Evolutionary conservation across 73 alveolate genomes (phyloP).

Genomic region (Blepharisma japonicum): DNA sequence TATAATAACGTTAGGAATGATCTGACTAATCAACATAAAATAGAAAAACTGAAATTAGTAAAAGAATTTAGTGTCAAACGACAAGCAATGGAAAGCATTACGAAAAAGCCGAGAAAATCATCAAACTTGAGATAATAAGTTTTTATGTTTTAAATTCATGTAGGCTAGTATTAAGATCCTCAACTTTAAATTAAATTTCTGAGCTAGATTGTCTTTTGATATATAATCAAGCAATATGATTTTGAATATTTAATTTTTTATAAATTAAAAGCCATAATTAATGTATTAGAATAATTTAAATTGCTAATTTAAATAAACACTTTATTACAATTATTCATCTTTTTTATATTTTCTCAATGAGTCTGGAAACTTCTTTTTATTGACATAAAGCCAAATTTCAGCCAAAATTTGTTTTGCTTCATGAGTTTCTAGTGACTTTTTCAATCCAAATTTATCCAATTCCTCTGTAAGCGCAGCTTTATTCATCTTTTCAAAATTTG

Average conservation of each 20-base stretch:
- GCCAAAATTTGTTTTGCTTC: neutral
- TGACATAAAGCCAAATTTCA: slow-evolving; percentile 2
- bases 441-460: slow-evolving; percentile 7
- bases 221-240: no score
- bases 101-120: neutral
- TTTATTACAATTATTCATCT: neutral
- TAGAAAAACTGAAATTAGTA: slow-evolving; percentile 17
- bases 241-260: no score
- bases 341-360: neutral
- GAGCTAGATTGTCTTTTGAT: no score
- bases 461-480: neutral
- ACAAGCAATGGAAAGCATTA: slow-evolving; percentile 30
- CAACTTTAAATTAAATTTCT: no score
- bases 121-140: no score
- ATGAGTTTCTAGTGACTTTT: neutral
- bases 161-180: no score
- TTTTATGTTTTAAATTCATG: no score
- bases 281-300: no score
- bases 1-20: slow-evolving; percentile 27
- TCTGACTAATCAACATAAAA: slow-evolving; percentile 25
- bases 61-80: slow-evolving; percentile 5
- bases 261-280: no score
- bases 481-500: neutral
- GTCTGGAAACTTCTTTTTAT: neutral
- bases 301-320: no score